Conservation (phyloP, 305 asterid genomes). For the Fraxinus sp. region DNA sequence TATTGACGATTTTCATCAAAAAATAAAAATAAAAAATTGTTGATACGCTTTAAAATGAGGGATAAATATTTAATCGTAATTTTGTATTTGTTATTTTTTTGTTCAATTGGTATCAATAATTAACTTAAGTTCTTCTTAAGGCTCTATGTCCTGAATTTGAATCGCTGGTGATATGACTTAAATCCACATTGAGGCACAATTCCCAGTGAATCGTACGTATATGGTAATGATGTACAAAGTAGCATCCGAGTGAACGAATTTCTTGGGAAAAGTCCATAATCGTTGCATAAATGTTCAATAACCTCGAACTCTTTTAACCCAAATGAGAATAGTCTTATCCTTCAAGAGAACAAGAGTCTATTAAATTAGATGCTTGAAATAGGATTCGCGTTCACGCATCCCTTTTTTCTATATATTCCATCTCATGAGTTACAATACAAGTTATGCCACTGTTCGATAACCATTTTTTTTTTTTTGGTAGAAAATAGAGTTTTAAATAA, state of each 20-base stretch:
- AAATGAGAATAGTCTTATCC: background rate
- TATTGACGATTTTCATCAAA: background rate
- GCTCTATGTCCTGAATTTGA: background rate
- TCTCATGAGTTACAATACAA: background rate
- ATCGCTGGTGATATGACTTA: background rate
- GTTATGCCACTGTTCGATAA: too few species aligned
- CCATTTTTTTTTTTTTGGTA: too few species aligned
- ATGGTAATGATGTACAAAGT: background rate
- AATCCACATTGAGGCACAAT: background rate
- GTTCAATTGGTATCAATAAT: background rate
- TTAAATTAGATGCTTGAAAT: background rate
- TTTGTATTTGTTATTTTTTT: background rate
- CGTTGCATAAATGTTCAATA: too few species aligned
- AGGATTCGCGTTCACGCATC: background rate
- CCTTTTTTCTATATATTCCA: background rate
- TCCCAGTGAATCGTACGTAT: background rate
- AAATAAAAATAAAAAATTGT: background rate
- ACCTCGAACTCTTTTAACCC: background rate
- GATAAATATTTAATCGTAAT: background rate
- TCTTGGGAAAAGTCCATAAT: background rate
- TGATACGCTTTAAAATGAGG: background rate
- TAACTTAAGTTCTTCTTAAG: background rate
- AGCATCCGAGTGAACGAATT: background rate
- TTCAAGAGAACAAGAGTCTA: background rate
- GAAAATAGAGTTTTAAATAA: too few species aligned